Evolutionary conservation across 2,329 filamentous ascomycete genomes (phyloP).

Genomic region (Penicillium freii): DNA sequence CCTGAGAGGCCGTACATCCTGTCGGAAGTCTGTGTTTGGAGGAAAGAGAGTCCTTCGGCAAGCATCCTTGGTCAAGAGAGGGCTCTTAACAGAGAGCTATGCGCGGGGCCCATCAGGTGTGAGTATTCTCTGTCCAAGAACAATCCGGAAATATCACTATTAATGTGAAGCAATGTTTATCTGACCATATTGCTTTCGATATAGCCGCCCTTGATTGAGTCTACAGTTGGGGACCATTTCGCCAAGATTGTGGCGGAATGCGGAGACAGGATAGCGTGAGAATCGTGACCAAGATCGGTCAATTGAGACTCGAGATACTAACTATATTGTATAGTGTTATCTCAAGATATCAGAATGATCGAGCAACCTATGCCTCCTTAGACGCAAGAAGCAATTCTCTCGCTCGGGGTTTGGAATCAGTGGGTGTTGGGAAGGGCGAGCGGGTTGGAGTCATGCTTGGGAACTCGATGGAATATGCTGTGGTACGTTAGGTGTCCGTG

Average conservation of each 20-base stretch:
- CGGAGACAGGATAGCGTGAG: slow-evolving; percentile 54
- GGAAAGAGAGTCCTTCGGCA: not conserved
- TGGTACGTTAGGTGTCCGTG: slow-evolving; percentile 47
- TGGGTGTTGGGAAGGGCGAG: slow-evolving; percentile 77
- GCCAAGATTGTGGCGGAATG: slow-evolving; percentile 42
- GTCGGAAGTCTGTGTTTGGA: not conserved
- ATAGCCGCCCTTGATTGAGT: slow-evolving; percentile 48
- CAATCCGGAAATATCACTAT: not conserved
- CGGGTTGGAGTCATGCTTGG: slow-evolving; percentile 83
- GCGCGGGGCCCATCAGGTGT: slow-evolving; percentile 26
- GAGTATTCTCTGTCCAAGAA: not conserved
- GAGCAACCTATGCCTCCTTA: slow-evolving; percentile 71
- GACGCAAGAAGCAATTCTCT: slow-evolving; percentile 74
- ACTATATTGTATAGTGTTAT: slow-evolving; percentile 48
- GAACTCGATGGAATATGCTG: slow-evolving; percentile 79
- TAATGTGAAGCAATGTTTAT: not conserved
- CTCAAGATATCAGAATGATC: slow-evolving; percentile 60
- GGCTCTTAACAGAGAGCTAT: slow-evolving; percentile 25
- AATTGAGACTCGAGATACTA: not conserved
- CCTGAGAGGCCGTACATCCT: not conserved
- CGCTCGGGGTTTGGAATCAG: slow-evolving; percentile 65
- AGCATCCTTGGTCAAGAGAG: slow-evolving; percentile 7
- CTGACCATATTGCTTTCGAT: not conserved
- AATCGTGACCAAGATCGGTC: slow-evolving; percentile 6
- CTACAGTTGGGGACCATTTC: slow-evolving; percentile 50